Evolutionary conservation across 2,329 filamentous ascomycete species (phyloP), one percentile per base, ranked within the genome.

Genomic region (Arthrobotrys sphaeroides): DNA sequence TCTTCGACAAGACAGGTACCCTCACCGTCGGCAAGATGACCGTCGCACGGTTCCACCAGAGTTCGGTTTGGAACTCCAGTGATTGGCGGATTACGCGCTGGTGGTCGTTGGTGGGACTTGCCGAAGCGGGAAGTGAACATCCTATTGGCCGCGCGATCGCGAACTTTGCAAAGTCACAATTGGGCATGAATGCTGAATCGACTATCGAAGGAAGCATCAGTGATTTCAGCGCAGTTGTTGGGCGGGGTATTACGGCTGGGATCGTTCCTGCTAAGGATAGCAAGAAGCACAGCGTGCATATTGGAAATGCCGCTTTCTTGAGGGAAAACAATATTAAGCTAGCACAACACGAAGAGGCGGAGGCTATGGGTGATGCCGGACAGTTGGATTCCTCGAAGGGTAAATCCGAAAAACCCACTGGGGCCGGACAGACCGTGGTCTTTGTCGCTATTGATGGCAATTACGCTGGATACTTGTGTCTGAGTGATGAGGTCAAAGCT

Each of bases 81-180:
- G 88, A 90, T 31, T 88, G 87, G 85, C 88, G 88, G 68, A 88
- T 87, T 73, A 89, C 89, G 33, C 86, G 96, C 2, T 99, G 94
- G 94, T 99, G 95, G 95, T 89, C 91, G n/a, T 87, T 97, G 75
- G 89, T 99, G 68, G 95, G 94, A 47, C 89, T 98, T n/a, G 91
- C 94, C 0, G 95, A 99, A 84, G 93, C 93, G 88, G 91, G 92
- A 78, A 97, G 93, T 80, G 95, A 99, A 83, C 95, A 99, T 81
- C 95, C 95, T 0, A 91, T 98, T 68, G 95, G 94, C n/a, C 92
- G 90, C 80, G 94, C 95, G 12, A 91, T 98, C 60, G 85, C 96
- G 4, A 83, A 84, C 0, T 89, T 89, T 26, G 93, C 94, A 2
- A 94, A 92, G 79, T 85, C 87, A 1, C 88, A 94, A 81, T 88